Evolutionary conservation across 345 rosid species (phyloP).

Genomic region (Eucalyptus caleyi): DNA sequence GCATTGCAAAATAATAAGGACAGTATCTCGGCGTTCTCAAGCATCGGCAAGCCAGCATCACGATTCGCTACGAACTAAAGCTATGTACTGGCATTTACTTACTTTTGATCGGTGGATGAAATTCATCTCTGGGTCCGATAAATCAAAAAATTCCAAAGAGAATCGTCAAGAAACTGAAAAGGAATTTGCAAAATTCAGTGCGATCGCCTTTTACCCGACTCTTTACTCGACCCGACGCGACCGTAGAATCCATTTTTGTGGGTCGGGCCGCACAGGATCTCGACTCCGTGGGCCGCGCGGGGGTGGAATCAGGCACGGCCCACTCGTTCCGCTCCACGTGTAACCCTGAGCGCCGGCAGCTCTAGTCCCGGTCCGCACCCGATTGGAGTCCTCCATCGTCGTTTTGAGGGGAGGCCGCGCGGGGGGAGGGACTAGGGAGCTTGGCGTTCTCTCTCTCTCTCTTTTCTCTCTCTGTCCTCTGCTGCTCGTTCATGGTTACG

Average conservation of each 20-base stretch:
- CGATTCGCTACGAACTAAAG: rapidly evolving
- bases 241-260: not conserved
- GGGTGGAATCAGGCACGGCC: not conserved
- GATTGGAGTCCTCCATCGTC: not conserved
- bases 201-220: not conserved
- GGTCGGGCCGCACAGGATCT: not conserved
- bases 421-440: no score
- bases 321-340: not conserved
- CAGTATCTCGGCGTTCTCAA: not conserved
- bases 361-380: not conserved
- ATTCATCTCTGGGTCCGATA: not conserved
- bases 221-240: not conserved
- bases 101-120: not conserved
- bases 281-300: not conserved
- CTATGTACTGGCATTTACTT: rapidly evolving
- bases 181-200: not conserved
- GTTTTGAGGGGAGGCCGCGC: not conserved
- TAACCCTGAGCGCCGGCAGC: not conserved
- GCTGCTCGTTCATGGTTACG: not conserved
- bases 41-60: not conserved
- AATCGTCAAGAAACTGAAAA: not conserved
- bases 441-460: not conserved
- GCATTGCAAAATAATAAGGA: not conserved
- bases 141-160: not conserved
- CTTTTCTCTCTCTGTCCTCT: not conserved